Evolutionary conservation across 225 moss, liverwort and hornwort genomes (phyloP).

Genomic region (Antitrichia curtipendula): DNA sequence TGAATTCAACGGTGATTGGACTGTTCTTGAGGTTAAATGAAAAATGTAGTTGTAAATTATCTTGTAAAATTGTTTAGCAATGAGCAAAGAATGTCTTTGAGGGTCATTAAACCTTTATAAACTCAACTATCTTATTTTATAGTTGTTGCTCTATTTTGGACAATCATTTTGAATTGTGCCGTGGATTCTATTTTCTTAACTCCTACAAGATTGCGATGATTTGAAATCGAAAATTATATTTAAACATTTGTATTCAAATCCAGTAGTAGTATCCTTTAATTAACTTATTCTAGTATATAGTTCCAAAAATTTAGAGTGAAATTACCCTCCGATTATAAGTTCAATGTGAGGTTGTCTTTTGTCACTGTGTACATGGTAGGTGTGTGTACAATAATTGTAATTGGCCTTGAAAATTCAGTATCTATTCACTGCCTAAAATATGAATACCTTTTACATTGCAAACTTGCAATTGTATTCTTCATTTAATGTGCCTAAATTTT

Average conservation of each 20-base stretch:
- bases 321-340: accelerated
- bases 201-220: accelerated
- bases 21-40: no score
- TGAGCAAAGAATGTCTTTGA: neutral
- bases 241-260: accelerated
- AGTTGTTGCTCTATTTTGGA: accelerated
- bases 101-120: neutral
- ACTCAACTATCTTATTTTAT: neutral
- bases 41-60: neutral
- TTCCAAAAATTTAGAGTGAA: neutral
- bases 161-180: neutral
- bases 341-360: neutral
- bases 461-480: accelerated
- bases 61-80: neutral
- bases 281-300: neutral
- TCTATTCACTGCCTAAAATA: no score
- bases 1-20: no score
- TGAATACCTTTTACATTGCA: accelerated
- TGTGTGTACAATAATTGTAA: accelerated
- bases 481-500: neutral
- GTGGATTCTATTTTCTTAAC: neutral
- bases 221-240: neutral
- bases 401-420: accelerated
- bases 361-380: accelerated
- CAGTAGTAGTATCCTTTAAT: no score